phyloP scores from a whole-genome alignment of 768 basidiomycete species.

The Tricholoma bakamatsutake region DNA sequence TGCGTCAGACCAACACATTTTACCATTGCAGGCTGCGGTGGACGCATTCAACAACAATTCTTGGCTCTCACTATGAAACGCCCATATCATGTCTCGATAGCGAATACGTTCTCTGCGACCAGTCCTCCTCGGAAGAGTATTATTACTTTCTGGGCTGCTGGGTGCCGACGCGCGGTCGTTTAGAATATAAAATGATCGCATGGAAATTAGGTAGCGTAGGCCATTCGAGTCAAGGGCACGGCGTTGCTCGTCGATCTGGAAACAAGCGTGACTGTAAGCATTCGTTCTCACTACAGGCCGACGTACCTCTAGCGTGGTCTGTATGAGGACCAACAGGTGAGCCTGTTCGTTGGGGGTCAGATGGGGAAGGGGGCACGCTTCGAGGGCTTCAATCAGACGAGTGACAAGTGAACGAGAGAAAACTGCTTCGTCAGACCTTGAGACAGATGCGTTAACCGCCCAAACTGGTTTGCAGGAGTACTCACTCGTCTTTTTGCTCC shows the following conservation, averaged over 20 bases:
- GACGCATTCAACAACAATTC: constrained; percentile 73
- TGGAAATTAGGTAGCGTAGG: constrained; percentile 85
- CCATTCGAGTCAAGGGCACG: constrained; percentile 92
- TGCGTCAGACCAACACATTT: constrained; percentile 89
- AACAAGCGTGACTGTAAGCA: constrained; percentile 3
- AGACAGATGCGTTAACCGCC: constrained; percentile 6
- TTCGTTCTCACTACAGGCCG: not conserved
- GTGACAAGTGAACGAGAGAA: constrained; percentile 60
- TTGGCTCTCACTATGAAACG: constrained; percentile 93
- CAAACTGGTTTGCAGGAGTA: not conserved
- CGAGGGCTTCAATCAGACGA: constrained; percentile 58
- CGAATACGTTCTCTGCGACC: constrained; percentile 73
- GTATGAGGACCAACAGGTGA: constrained; percentile 77
- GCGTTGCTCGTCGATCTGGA: constrained; percentile 81
- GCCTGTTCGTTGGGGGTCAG: constrained; percentile 78
- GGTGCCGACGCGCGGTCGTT: constrained; percentile 56
- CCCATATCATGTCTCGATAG: constrained; percentile 96
- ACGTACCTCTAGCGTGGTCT: constrained; percentile 76
- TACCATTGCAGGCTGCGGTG: constrained; percentile 66
- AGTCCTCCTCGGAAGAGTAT: constrained; percentile 36
- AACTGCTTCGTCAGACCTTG: constrained; percentile 43
- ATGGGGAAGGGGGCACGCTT: constrained; percentile 58
- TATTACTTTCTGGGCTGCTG: constrained; percentile 40
- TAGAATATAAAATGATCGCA: constrained; percentile 87
- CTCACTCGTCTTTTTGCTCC: constrained; percentile 42